Evolutionary conservation across 2,329 filamentous ascomycete genomes (phyloP).

Genomic region (Dendrostoma leiphaemia): DNA sequence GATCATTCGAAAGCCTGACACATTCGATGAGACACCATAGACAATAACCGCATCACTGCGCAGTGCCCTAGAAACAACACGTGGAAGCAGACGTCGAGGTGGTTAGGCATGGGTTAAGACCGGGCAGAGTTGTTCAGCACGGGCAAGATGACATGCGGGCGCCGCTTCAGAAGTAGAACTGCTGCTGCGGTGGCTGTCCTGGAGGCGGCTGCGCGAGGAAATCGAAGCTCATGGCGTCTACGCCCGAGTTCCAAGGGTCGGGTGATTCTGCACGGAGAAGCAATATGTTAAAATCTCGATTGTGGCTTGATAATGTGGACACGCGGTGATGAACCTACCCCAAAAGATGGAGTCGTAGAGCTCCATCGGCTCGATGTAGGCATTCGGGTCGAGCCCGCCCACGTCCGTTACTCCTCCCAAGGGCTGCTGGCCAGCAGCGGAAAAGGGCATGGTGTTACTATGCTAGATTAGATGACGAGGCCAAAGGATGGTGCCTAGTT

Average conservation of each 20-base stretch:
- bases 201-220: slow-evolving; percentile 59
- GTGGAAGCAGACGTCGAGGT: too few relatives aligned
- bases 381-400: slow-evolving; percentile 49
- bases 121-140: too few relatives aligned
- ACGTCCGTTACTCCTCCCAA: slow-evolving; percentile 45
- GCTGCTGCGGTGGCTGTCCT: slow-evolving; percentile 52
- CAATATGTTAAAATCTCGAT: slow-evolving; percentile 1
- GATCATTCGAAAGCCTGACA: too few relatives aligned
- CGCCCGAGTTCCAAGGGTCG: slow-evolving; percentile 55
- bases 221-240: slow-evolving; percentile 59
- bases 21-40: too few relatives aligned
- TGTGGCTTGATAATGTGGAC: too few relatives aligned
- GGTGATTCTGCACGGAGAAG: slow-evolving; percentile 48
- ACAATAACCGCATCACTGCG: too few relatives aligned
- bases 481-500: too few relatives aligned
- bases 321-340: slow-evolving; percentile 43
- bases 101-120: background rate
- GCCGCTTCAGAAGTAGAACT: slow-evolving; percentile 52
- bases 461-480: slow-evolving; percentile 11
- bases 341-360: slow-evolving; percentile 68
- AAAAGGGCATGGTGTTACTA: slow-evolving; percentile 35
- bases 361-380: slow-evolving; percentile 66
- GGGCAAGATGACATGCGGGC: too few relatives aligned
- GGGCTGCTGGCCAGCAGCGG: slow-evolving; percentile 33
- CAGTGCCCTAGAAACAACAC: too few relatives aligned